Percentiles rank a stretch among this genome's conserved stretches.
These are phyloP conservation scores for Stagonosporopsis vannaccii DNA, from an alignment of 2,329 filamentous ascomycete genomes.

Conservation along the genomic window DNA sequence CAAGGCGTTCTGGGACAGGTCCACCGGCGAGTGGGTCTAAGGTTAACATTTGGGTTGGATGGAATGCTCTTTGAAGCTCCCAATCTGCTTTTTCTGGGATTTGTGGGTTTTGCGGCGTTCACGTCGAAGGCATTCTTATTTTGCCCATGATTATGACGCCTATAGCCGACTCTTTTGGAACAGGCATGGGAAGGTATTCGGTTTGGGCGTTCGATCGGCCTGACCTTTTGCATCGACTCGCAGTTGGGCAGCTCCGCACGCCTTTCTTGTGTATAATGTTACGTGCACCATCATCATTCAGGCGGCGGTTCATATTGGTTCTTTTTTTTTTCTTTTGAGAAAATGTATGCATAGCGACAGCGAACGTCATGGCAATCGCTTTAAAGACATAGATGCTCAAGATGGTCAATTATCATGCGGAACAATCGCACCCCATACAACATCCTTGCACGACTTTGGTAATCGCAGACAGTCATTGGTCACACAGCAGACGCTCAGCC, in stretches of 20 bases:
- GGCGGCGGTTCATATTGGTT: conserved; percentile 13
- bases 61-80: conserved; percentile 45
- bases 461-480: conserved; percentile 33
- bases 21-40: conserved; percentile 41
- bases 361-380: conserved; percentile 3
- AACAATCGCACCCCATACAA: conserved; percentile 7
- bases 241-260: conserved; percentile 6
- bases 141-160: conserved; percentile 22
- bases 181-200: conserved; percentile 17
- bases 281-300: conserved; percentile 2
- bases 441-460: conserved; percentile 29
- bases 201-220: conserved; percentile 14
- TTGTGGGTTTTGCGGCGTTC: conserved; percentile 28
- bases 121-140: conserved; percentile 19
- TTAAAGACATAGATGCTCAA: conserved; percentile 4
- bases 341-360: conserved; percentile 17
- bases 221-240: conserved; percentile 16
- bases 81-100: conserved; percentile 36
- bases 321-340: background rate
- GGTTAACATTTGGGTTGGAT: conserved; percentile 45
- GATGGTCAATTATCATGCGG: conserved; percentile 5
- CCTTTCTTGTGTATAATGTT: conserved; percentile 15
- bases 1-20: conserved; percentile 46
- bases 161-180: conserved; percentile 17
- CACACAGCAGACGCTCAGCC: conserved; percentile 13